A percentile compares a stretch with the other conserved stretches of the same genome.
phyloP scores from a whole-genome alignment of 345 rosid genomes.

The Clarkia xantiana region DNA sequence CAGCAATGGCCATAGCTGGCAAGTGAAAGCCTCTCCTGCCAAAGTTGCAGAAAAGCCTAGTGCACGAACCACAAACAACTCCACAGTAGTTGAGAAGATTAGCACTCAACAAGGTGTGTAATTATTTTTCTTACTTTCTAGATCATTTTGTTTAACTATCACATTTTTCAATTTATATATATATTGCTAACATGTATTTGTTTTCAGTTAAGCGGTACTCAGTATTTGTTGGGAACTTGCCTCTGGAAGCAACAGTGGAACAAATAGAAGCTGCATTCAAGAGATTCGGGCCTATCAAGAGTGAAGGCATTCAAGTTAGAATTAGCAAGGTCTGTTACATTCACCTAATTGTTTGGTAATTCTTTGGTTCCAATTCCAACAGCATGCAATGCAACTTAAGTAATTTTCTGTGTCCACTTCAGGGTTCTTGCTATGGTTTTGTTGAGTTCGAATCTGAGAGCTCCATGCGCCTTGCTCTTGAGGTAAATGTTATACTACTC shows the following conservation, averaged over 20 bases:
- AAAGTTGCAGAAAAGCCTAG: constrained; percentile 20
- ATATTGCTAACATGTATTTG: not conserved
- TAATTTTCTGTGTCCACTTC: not conserved
- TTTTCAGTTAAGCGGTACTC: constrained; percentile 39
- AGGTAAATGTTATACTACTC: constrained; percentile 22
- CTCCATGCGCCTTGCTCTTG: constrained; percentile 45
- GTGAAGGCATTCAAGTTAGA: constrained; percentile 47
- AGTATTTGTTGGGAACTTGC: constrained; percentile 53
- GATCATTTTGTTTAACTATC: not conserved
- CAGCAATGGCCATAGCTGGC: constrained; percentile 24
- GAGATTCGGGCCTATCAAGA: constrained; percentile 41
- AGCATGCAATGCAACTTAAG: not conserved
- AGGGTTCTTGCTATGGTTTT: constrained; percentile 58
- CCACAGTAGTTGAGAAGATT: constrained; percentile 18
- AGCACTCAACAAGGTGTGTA: constrained; percentile 21
- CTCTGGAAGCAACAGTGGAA: constrained; percentile 34
- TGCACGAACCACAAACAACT: constrained; percentile 12
- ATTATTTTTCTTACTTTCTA: too few species aligned
- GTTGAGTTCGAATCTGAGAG: constrained; percentile 61
- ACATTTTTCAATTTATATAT: not conserved
- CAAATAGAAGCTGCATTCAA: constrained; percentile 26
- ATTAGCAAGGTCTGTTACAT: constrained; percentile 35
- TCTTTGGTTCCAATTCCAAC: too few species aligned
- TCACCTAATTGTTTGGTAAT: not conserved
- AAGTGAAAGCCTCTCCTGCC: constrained; percentile 11